Percentiles rank a stretch among this genome's conserved stretches.
phyloP scores from a whole-genome alignment of 305 asterid genomes.

The Fraxinus albicans region DNA sequence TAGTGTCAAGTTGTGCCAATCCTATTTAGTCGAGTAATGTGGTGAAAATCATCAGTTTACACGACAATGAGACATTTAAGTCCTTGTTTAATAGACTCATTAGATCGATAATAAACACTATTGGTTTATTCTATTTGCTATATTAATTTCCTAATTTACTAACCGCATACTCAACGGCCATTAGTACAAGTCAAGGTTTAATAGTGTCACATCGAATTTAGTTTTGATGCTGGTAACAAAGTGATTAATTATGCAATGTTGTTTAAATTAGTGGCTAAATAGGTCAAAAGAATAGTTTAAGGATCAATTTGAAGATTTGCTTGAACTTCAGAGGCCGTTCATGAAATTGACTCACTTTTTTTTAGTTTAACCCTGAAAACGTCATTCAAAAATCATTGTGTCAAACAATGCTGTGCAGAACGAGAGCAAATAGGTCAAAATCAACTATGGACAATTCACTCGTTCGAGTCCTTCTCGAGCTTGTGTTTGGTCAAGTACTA shows the following conservation, averaged over 20 bases:
- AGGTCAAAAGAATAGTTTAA: neutral
- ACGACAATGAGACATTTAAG: no score
- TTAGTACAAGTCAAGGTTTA: neutral
- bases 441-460: neutral
- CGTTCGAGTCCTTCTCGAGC: neutral
- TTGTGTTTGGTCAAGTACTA: neutral
- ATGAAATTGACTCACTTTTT: neutral
- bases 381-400: neutral
- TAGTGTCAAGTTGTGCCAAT: neutral
- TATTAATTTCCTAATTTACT: no score
- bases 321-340: neutral
- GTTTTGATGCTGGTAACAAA: neutral
- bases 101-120: no score
- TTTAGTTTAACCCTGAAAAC: neutral
- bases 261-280: no score
- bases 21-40: neutral
- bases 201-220: neutral
- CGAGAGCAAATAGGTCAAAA: neutral
- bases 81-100: no score
- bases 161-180: no score
- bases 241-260: neutral
- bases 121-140: no score
- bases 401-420: neutral
- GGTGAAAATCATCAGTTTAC: no score
- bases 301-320: neutral